These are phyloP conservation scores for Populus alba DNA, from an alignment of 345 rosid genomes.

Conservation along the genomic window DNA sequence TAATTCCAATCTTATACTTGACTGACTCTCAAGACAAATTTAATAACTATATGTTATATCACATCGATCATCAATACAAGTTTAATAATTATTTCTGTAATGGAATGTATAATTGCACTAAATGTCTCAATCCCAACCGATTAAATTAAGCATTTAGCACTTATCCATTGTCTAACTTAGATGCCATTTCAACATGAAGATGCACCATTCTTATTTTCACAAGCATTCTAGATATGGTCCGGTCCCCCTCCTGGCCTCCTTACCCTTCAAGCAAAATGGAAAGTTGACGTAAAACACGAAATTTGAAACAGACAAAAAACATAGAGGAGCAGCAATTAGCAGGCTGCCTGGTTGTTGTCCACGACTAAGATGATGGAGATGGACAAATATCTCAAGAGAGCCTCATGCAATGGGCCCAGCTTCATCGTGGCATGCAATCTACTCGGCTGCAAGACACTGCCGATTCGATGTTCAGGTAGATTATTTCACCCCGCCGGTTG, in stretches of 20 bases:
- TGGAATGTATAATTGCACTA: background rate
- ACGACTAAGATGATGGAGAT: background rate
- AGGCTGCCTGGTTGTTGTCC: background rate
- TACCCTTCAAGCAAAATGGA: background rate
- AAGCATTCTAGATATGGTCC: background rate
- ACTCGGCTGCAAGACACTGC: too few species aligned
- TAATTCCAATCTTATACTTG: too few species aligned
- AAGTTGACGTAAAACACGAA: background rate
- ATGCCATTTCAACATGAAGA: background rate
- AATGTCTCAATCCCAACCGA: background rate
- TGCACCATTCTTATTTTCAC: background rate
- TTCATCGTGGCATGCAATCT: too few species aligned
- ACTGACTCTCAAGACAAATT: too few species aligned
- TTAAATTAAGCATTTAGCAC: background rate
- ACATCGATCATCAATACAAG: too few species aligned
- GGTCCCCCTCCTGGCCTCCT: background rate
- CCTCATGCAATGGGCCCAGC: too few species aligned
- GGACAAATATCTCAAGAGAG: background rate
- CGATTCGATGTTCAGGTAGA: too few species aligned
- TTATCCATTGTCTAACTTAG: background rate
- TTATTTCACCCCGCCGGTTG: too few species aligned
- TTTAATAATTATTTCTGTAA: too few species aligned
- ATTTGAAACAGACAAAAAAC: background rate
- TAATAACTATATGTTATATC: too few species aligned
- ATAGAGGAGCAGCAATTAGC: background rate